Evolutionary conservation across 768 basidiomycete genomes (phyloP).

Genomic region (Tephrocybe sp.): DNA sequence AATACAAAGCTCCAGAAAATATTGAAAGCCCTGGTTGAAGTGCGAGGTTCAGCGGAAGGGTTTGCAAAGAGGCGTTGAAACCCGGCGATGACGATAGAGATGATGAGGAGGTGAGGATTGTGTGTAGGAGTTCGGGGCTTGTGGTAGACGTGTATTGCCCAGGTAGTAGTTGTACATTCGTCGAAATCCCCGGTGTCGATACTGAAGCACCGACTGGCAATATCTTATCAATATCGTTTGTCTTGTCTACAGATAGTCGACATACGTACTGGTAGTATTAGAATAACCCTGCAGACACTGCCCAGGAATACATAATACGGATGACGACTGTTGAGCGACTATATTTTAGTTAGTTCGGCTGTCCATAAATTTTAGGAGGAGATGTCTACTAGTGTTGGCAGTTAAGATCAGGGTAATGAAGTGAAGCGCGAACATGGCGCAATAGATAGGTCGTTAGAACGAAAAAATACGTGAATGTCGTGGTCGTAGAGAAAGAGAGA

Average conservation of each 20-base stretch:
- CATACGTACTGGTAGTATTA: conserved; percentile 48
- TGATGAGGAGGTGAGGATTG: conserved; percentile 51
- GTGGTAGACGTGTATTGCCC: conserved; percentile 62
- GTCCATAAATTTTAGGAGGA: neutral
- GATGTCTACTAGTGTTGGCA: conserved; percentile 9
- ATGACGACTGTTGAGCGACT: conserved; percentile 23
- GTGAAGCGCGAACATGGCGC: conserved; percentile 21
- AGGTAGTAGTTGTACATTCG: conserved; percentile 52
- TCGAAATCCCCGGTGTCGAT: conserved; percentile 44
- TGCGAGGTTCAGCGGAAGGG: conserved; percentile 51
- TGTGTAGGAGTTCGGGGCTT: conserved; percentile 55
- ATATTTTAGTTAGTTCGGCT: neutral
- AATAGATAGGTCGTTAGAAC: conserved; percentile 13
- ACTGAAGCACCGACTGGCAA: conserved; percentile 54
- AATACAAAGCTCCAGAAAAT: conserved; percentile 50
- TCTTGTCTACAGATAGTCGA: neutral
- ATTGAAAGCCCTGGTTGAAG: conserved; percentile 54
- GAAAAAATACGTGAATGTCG: conserved; percentile 17
- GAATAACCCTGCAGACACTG: conserved; percentile 68
- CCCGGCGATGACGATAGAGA: conserved; percentile 49
- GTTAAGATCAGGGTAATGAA: conserved; percentile 3
- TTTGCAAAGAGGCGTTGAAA: conserved; percentile 47
- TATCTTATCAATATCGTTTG: neutral
- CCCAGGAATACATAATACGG: conserved; percentile 65
- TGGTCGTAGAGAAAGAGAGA: conserved; percentile 21